phyloP scores from a whole-genome alignment of 441 rosid genomes.

The Brassica balearica region DNA sequence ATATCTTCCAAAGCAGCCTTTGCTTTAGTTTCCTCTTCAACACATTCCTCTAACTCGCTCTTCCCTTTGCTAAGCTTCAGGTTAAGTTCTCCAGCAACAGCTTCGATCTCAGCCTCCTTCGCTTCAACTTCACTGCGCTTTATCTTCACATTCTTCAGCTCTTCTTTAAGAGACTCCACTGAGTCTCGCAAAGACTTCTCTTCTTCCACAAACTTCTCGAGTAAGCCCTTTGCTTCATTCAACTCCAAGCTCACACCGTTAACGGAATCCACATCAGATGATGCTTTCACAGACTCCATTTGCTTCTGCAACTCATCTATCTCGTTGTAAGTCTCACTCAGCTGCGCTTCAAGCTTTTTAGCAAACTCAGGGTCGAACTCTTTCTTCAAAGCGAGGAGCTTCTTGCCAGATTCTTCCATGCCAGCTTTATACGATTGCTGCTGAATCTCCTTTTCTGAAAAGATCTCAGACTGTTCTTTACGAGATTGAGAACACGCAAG shows the following conservation, averaged over 20 bases:
- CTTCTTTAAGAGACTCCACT: conserved; percentile 73
- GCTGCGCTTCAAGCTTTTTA: conserved; percentile 64
- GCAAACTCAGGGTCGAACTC: conserved; percentile 79
- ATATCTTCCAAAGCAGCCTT: conserved; percentile 80
- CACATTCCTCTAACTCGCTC: conserved; percentile 73
- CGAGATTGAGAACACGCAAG: conserved; percentile 68
- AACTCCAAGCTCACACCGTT: conserved; percentile 70
- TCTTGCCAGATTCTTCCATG: conserved; percentile 69
- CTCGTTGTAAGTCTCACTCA: conserved; percentile 66
- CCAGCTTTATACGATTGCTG: conserved; percentile 66
- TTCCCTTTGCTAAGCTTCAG: conserved; percentile 72
- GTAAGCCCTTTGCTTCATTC: conserved; percentile 76
- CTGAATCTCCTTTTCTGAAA: conserved; percentile 68
- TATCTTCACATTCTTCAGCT: conserved; percentile 75
- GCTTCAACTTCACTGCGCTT: conserved; percentile 74
- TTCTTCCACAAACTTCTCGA: conserved; percentile 76
- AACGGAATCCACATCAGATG: conserved; percentile 72
- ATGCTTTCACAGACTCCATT: conserved; percentile 71
- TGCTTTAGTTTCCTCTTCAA: conserved; percentile 66
- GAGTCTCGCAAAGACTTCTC: conserved; percentile 64
- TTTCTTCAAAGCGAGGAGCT: conserved; percentile 56
- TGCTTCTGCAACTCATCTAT: conserved; percentile 67
- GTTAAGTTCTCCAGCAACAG: conserved; percentile 78
- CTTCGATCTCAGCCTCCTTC: conserved; percentile 81
- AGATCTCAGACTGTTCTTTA: conserved; percentile 76